Evolutionary conservation across 768 basidiomycete species (phyloP), one percentile per base, ranked within the genome.

Genomic region (Daedaleopsis nitida): DNA sequence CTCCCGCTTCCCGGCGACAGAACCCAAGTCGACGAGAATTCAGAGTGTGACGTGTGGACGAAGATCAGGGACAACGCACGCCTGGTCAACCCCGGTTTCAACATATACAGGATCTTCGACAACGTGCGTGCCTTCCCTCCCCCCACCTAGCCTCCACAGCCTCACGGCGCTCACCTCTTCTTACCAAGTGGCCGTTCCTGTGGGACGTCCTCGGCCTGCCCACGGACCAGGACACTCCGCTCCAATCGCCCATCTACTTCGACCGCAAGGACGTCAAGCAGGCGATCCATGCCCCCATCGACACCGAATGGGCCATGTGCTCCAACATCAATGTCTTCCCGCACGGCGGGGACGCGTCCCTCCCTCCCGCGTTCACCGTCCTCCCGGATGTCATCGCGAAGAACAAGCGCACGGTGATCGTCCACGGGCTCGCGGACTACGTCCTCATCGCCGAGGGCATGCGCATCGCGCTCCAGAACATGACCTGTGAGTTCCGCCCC

Each of bases 131-230:
- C 13, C 38, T 11, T 34, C 23, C 7, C 14, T 23, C 39, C 16
- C 34, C 9, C 0, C 27, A 35, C 9, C 13, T 11, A 3, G 24
- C n/a, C 44, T 47, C 27, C 19, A 21, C 45, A 19, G 16, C 17
- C 13, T 49, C 16, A 8, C 23, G 5, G 13, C 27, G 39, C 17
- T 11, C 39, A 0, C 24, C 12, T 47, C n/a, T n/a, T n/a, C n/a
- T n/a, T n/a, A n/a, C n/a, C n/a, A n/a, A 78, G 65, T 89, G 77
- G 72, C 90, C 89, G 0, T 78, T 88, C 43, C 75, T 87, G 14
- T 91, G 88, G 89, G 89, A 91, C 60, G 88, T 91, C 5, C 85
- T 91, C 27, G 89, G 89, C n/a, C 90, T 87, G 80, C 89, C 89
- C 12, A 24, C 47, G 84, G 72, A 66, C 17, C 64, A 66, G 21